Evolutionary conservation across 2,329 filamentous ascomycete species (phyloP).

Genomic region (Diaporthe citrichinensis): DNA sequence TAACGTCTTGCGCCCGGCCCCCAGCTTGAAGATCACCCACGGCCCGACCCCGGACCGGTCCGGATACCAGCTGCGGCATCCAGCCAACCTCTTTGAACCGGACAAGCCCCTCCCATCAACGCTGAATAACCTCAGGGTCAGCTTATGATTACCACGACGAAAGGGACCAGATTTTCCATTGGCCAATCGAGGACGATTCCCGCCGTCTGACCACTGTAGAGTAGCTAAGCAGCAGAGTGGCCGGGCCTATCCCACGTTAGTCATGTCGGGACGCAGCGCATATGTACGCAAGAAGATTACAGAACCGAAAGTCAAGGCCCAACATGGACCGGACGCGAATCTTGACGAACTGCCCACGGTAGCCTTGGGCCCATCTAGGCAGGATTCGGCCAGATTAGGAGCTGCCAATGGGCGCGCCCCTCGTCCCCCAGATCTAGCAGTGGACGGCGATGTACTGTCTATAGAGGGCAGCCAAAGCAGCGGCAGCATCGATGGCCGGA

Average conservation of each 20-base stretch:
- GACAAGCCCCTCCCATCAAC: neutral
- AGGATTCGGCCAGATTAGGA: slow-evolving; percentile 56
- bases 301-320: slow-evolving; percentile 57
- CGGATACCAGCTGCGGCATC: slow-evolving; percentile 5
- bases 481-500: slow-evolving; percentile 53
- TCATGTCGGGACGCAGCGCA: slow-evolving; percentile 71
- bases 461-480: slow-evolving; percentile 55
- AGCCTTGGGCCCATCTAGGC: slow-evolving; percentile 48
- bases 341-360: slow-evolving; percentile 54
- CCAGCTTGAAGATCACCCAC: slow-evolving; percentile 26
- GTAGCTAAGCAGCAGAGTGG: neutral
- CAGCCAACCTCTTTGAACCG: slow-evolving; percentile 38
- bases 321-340: slow-evolving; percentile 35
- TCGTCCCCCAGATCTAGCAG: slow-evolving; percentile 59
- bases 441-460: slow-evolving; percentile 49
- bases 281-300: slow-evolving; percentile 72
- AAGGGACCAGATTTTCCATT: neutral
- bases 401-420: slow-evolving; percentile 61
- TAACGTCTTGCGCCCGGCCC: slow-evolving; percentile 26
- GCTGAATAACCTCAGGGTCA: neutral
- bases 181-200: neutral
- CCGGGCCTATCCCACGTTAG: neutral
- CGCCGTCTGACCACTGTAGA: neutral
- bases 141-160: slow-evolving; percentile 5
- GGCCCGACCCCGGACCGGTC: slow-evolving; percentile 23